Base-by-base conservation (phyloP, 1,139 yeast genomes). In the Candida sojae region DNA sequence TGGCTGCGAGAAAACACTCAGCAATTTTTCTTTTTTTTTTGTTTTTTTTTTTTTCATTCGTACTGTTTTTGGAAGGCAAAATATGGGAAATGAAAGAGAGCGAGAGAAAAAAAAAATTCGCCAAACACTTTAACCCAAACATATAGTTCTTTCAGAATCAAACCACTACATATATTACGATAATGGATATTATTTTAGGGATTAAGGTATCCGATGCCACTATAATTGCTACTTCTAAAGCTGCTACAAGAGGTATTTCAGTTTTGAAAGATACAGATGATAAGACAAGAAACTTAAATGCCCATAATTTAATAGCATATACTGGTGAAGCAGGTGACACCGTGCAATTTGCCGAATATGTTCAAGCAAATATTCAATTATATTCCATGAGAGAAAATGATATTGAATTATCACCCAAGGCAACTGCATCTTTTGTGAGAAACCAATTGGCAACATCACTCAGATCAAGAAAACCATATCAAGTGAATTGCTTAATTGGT, bases 291-390 rank as follows among this genome's bases (percentile, higher is more conserved):
- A 71, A 68, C 43, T 77, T 93, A 57, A 89, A 89, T 59, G 79
- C 83, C 44, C 95, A 88, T 63, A 82, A 89, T 51, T 75, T 92
- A 58, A 79, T 93, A 73, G 97, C 97, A 45, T 92, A 74, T 71
- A 86, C 96, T 4, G 99, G 99, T 48, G 99, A 93, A 66, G 80
- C 97, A 4, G 99, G 99, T 51, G 99, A 93, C 65, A 89, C 98
- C 3, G 92, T 88, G n/a, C 96, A 93, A 66, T 92, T 93, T 70
- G 96, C 97, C 39, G 98, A 93, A 64, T 89, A 85, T 63, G 82
- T 91, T 53, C 96, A 89, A 66, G 99, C 97, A 45, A 93, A 95
- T 64, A 83, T 91, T 57, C 96, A 89, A 67, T 78, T 93, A 54
- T 86, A 88, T 64, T 83, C 90, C 48, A 90, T 91, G 79, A 81